phyloP scores from a whole-genome alignment of 2,329 filamentous ascomycete species.

The Allantophomopsis lycopodina region DNA sequence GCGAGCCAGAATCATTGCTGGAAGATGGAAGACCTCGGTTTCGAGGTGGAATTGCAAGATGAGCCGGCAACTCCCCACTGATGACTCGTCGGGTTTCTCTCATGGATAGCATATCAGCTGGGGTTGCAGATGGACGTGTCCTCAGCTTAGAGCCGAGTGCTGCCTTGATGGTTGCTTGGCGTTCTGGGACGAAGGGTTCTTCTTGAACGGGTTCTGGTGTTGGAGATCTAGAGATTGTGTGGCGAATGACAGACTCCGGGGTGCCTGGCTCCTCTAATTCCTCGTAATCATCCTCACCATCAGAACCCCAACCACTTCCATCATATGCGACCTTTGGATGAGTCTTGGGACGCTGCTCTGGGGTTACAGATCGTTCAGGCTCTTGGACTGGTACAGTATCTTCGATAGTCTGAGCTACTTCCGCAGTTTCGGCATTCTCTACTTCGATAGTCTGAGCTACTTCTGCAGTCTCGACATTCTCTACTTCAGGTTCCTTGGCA shows the following conservation, averaged over 20 bases:
- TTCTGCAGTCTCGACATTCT: conserved; percentile 4
- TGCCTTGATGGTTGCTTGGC: conserved; percentile 70
- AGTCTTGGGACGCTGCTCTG: conserved; percentile 13
- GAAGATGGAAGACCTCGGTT: conserved; percentile 41
- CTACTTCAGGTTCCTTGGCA: conserved; percentile 7
- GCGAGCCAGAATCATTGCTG: conserved; percentile 22
- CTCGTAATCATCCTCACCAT: conserved; percentile 32
- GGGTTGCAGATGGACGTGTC: conserved; percentile 77
- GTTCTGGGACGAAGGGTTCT: conserved; percentile 61
- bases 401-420: neutral
- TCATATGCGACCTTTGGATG: conserved; percentile 50
- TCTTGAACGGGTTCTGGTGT: conserved; percentile 18
- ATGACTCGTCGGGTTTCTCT: conserved; percentile 74
- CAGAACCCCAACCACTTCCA: conserved; percentile 44
- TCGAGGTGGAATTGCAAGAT: conserved; percentile 47
- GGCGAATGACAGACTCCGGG: conserved; percentile 82
- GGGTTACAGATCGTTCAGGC: conserved; percentile 2
- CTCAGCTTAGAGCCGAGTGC: conserved; percentile 77
- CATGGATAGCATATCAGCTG: conserved; percentile 73
- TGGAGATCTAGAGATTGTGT: conserved; percentile 34
- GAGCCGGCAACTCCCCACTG: conserved; percentile 53
- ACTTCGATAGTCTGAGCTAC: neutral
- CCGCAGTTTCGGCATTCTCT: neutral
- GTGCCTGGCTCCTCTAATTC: conserved; percentile 44
- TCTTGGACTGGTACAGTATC: neutral